A percentile compares a stretch with the other conserved stretches of the same genome.
Conservation (phyloP, 2,329 filamentous ascomycete genomes). For the Cordyceps javanica region DNA sequence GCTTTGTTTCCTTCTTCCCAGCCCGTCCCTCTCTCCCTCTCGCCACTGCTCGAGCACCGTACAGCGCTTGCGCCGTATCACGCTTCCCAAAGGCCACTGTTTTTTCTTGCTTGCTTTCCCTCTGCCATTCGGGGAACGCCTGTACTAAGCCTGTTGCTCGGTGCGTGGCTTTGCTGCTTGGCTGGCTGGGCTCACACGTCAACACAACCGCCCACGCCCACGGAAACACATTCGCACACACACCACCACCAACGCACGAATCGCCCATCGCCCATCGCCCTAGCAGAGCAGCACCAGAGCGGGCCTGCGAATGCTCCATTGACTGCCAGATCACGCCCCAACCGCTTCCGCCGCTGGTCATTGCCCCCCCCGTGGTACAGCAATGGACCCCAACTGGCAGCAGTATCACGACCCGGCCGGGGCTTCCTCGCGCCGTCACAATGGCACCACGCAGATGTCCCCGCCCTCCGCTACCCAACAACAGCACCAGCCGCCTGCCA, state of each 20-base stretch:
- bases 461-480: slow-evolving; percentile 16
- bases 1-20: neutral
- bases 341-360: slow-evolving; percentile 8
- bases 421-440: slow-evolving; percentile 56
- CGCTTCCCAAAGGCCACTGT: neutral
- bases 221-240: slow-evolving; percentile 17
- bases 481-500: slow-evolving; percentile 37
- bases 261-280: neutral
- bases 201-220: slow-evolving; percentile 19
- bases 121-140: neutral
- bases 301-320: slow-evolving; percentile 8
- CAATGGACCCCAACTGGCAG: slow-evolving; percentile 47
- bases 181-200: slow-evolving; percentile 7
- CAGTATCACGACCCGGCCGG: slow-evolving; percentile 57
- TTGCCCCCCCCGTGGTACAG: slow-evolving; percentile 15
- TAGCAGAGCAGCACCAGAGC: neutral
- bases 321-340: neutral
- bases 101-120: neutral
- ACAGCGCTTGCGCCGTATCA: neutral
- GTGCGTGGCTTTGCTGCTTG: slow-evolving; percentile 9
- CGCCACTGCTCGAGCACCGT: neutral
- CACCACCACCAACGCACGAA: slow-evolving; percentile 9
- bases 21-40: neutral
- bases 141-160: neutral
- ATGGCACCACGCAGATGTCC: slow-evolving; percentile 38